Evolutionary conservation across 805 yeast species (phyloP).

Genomic region (Wickerhamomyces bovis): DNA sequence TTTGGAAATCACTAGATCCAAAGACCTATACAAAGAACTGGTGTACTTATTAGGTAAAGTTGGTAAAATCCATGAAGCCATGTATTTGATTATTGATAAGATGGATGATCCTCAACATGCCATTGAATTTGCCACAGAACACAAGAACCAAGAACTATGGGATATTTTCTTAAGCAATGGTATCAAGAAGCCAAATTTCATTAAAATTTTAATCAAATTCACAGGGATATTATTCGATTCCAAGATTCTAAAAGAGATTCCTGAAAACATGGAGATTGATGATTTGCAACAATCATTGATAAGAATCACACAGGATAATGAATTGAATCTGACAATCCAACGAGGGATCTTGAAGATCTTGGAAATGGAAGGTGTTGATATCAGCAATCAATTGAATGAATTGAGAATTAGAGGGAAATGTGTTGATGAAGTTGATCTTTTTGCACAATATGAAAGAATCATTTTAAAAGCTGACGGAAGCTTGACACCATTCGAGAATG

Average conservation of each 20-base stretch:
- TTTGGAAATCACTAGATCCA: slow-evolving; percentile 53
- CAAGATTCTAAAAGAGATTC: slow-evolving; percentile 59
- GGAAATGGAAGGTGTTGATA: slow-evolving; percentile 40
- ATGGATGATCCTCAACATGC: slow-evolving; percentile 77
- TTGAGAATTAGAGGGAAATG: slow-evolving; percentile 27
- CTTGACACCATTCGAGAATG: background rate
- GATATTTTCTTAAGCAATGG: slow-evolving; percentile 66
- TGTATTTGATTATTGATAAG: slow-evolving; percentile 69
- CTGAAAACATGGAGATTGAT: slow-evolving; percentile 52
- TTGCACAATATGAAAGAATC: slow-evolving; percentile 1
- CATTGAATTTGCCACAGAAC: slow-evolving; percentile 64
- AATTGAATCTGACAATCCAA: slow-evolving; percentile 46
- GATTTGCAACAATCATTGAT: slow-evolving; percentile 59
- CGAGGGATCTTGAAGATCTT: slow-evolving; percentile 50
- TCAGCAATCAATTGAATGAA: slow-evolving; percentile 27
- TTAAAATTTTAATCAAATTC: slow-evolving; percentile 63
- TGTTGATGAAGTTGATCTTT: slow-evolving; percentile 1
- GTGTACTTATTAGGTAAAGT: slow-evolving; percentile 77
- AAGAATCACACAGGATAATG: slow-evolving; percentile 59
- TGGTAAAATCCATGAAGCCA: slow-evolving; percentile 74
- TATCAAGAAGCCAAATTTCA: slow-evolving; percentile 66
- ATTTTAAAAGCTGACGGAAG: background rate
- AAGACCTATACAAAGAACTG: slow-evolving; percentile 57
- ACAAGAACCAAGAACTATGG: slow-evolving; percentile 77
- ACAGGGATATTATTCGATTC: slow-evolving; percentile 65